These are phyloP conservation scores for Ligustrum vulgare DNA, from an alignment of 257 asterid species.

Conservation along the genomic window DNA sequence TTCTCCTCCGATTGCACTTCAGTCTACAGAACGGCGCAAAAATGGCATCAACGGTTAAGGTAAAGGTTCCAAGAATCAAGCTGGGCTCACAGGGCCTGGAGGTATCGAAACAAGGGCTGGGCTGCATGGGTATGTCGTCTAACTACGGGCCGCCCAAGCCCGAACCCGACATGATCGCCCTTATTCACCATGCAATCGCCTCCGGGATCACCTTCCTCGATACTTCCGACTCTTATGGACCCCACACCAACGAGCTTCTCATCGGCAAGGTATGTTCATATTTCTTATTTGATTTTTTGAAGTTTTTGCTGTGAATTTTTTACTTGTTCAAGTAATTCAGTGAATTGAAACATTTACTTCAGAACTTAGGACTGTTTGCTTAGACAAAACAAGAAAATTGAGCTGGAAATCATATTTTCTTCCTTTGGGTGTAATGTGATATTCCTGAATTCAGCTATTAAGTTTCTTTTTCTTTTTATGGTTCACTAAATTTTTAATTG, in stretches of 20 bases:
- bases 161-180: slow-evolving; percentile 36
- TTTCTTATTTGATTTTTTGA: not conserved
- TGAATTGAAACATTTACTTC: not conserved
- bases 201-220: slow-evolving; percentile 37
- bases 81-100: slow-evolving; percentile 37
- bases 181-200: slow-evolving; percentile 37
- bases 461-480: not conserved
- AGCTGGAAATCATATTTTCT: not conserved
- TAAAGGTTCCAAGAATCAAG: slow-evolving; percentile 22
- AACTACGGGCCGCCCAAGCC: slow-evolving; percentile 36
- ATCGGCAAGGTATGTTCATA: slow-evolving; percentile 28
- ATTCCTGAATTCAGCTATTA: not conserved
- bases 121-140: slow-evolving; percentile 41
- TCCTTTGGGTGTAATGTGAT: not conserved
- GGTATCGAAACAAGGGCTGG: slow-evolving; percentile 34
- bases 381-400: not conserved
- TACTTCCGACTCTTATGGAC: slow-evolving; percentile 38
- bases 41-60: too few species aligned
- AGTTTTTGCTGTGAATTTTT: not conserved
- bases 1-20: too few species aligned
- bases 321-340: not conserved
- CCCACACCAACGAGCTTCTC: slow-evolving; percentile 34
- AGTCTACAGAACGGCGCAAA: too few species aligned
- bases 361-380: not conserved
- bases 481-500: not conserved